Percentiles rank a stretch among this genome's conserved stretches.
Conservation (phyloP, 352 stramenopile species). For the Phytopythium kandeliae region DNA sequence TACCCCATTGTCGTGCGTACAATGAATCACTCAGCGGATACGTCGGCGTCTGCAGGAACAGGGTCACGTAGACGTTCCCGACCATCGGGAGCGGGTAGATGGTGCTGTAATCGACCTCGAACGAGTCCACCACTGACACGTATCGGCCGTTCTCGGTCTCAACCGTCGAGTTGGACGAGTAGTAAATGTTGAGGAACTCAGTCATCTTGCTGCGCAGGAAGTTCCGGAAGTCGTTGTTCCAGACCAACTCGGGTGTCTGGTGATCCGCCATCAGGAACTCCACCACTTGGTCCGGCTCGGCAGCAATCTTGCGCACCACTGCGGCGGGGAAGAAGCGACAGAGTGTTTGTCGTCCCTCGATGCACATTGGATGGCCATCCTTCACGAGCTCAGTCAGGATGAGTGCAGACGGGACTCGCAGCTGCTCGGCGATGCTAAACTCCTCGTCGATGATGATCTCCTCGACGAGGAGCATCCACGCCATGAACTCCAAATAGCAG, state of each 20-base stretch:
- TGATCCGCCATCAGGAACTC: conserved; percentile 75
- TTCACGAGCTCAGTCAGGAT: conserved; percentile 63
- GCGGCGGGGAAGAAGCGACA: conserved; percentile 68
- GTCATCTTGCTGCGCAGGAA: conserved; percentile 72
- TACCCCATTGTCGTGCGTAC: conserved; percentile 26
- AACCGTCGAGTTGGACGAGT: conserved; percentile 41
- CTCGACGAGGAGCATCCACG: conserved; percentile 61
- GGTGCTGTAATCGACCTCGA: conserved; percentile 68
- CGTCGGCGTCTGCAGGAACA: conserved; percentile 93
- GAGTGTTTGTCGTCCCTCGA: conserved; percentile 44
- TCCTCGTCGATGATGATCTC: conserved; percentile 61
- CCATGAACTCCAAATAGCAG: conserved; percentile 75
- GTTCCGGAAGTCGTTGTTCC: conserved; percentile 85
- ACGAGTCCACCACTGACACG: conserved; percentile 39
- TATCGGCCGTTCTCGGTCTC: conserved; percentile 32
- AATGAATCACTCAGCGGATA: conserved; percentile 90
- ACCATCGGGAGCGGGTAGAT: conserved; percentile 68
- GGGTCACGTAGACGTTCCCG: conserved; percentile 88
- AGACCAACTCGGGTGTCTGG: conserved; percentile 93
- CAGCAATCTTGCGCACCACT: conserved; percentile 54
- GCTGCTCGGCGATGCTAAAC: conserved; percentile 38
- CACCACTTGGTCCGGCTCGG: conserved; percentile 39
- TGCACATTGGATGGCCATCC: conserved; percentile 29
- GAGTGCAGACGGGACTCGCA: conserved; percentile 55
- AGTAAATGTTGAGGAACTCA: conserved; percentile 76